These are phyloP conservation scores for Pleurotus tuoliensis DNA, from an alignment of 768 basidiomycete genomes.

Conservation along the genomic window DNA sequence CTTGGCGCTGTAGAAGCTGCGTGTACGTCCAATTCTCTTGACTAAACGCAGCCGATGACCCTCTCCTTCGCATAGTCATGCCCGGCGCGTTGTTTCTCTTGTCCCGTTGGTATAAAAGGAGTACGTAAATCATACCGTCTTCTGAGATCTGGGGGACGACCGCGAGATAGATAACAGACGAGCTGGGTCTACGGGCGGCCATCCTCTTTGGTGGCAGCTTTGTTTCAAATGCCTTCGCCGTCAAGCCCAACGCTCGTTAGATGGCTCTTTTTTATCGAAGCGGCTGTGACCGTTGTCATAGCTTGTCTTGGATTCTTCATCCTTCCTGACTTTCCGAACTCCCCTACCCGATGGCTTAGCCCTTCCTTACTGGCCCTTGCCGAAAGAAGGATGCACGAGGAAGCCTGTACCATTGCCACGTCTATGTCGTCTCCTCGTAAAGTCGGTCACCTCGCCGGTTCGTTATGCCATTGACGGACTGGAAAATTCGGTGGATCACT, in stretches of 20 bases:
- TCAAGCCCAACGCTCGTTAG: constrained; percentile 12
- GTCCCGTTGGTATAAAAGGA: constrained; percentile 36
- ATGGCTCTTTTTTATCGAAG: constrained; percentile 49
- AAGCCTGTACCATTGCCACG: constrained; percentile 26
- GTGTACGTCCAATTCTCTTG: constrained; percentile 16
- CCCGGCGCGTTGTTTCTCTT: constrained; percentile 36
- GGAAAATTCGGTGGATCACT: constrained; percentile 67
- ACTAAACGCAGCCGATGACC: background rate
- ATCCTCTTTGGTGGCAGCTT: constrained; percentile 46
- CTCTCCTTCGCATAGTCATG: constrained; percentile 15
- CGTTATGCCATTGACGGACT: constrained; percentile 56
- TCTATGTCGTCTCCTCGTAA: constrained; percentile 10
- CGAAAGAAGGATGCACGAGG: constrained; percentile 58
- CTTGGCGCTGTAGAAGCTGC: constrained; percentile 48
- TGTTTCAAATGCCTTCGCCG: constrained; percentile 40
- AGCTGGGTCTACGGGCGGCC: constrained; percentile 42
- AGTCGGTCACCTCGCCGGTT: constrained; percentile 42
- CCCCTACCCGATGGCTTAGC: constrained; percentile 47
- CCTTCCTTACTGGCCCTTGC: constrained; percentile 54
- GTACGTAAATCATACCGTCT: constrained; percentile 24
- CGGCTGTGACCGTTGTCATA: constrained; percentile 39
- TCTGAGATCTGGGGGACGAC: too few relatives aligned
- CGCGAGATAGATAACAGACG: background rate
- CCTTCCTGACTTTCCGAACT: constrained; percentile 46
- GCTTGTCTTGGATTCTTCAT: constrained; percentile 42